Evolutionary conservation across 208 protist species (phyloP).

Genomic region (Phytomonas francai): DNA sequence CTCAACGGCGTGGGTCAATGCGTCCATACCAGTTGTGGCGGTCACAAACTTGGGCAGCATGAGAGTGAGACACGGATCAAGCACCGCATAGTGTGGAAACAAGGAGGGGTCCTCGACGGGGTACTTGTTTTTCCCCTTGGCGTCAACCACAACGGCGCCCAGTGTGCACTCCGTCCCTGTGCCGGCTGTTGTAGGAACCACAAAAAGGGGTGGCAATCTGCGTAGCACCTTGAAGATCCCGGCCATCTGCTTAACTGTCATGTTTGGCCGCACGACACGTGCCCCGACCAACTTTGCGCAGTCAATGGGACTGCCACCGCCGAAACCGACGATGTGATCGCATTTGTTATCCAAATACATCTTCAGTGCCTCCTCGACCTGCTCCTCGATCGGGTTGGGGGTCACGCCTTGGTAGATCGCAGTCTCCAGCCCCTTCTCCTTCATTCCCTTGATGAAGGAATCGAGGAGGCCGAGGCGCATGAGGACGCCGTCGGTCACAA

Average conservation of each 20-base stretch:
- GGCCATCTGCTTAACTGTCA: conserved; percentile 30
- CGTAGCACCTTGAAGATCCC: conserved; percentile 39
- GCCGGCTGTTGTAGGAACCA: conserved; percentile 79
- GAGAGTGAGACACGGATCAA: conserved; percentile 69
- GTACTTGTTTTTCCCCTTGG: conserved; percentile 45
- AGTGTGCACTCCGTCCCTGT: conserved; percentile 85
- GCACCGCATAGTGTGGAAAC: conserved; percentile 53
- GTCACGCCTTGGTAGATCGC: conserved; percentile 38
- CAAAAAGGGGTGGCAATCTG: conserved; percentile 39
- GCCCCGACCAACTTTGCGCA: conserved; percentile 73
- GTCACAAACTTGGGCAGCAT: conserved; percentile 65
- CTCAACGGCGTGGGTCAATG: conserved; percentile 80
- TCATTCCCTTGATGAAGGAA: conserved; percentile 24
- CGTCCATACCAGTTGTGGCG: conserved; percentile 79
- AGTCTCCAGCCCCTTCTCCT: conserved; percentile 22
- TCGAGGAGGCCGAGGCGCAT: conserved; percentile 48
- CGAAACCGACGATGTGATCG: conserved; percentile 68
- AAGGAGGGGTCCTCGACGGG: conserved; percentile 55
- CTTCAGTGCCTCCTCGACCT: conserved; percentile 27
- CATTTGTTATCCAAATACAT: conserved; percentile 32
- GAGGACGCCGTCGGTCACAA: conserved; percentile 42
- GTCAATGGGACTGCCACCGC: conserved; percentile 84
- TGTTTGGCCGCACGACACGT: conserved; percentile 38
- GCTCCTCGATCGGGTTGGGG: conserved; percentile 40
- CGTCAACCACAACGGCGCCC: conserved; percentile 59